Evolutionary conservation across 768 basidiomycete genomes (phyloP), one percentile per base, ranked within the genome.

Genomic region (Sporobolomyces pararoseus): DNA sequence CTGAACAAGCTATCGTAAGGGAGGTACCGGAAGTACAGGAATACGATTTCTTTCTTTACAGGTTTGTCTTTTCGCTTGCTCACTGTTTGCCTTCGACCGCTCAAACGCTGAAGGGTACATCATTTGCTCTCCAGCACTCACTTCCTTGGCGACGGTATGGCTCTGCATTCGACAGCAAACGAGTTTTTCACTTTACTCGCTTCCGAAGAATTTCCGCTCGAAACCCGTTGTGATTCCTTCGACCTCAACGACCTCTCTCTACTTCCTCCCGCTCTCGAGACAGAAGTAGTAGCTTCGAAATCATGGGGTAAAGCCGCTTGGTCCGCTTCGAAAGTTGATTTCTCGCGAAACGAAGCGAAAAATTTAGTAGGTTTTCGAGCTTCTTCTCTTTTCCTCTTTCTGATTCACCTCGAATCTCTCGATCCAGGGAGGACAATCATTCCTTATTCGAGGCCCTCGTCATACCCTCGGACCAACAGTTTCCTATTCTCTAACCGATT

Each of bases 101-200:
- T 12, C 46, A 47, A 13, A 7, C n/a, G n/a, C n/a, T n/a, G n/a
- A n/a, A 47, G 35, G 3, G 10, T 10, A 5, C 19, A 23, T 39
- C 35, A 21, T 57, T 25, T 21, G n/a, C 10, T n/a, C 6, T 16
- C 87, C 72, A 86, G 88, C 5, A 85, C 88, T 10, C 91, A 93
- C 77, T 91, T 88, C 78, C 78, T 91, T 54, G 90, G 89, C 25
- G 91, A 93, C 77, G 91, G 91, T 27, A 90, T 91, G 87, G 88
- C 89, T 2, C 82, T 91, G 23, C 89, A 91, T 79, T 83, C 85
- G 68, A 88, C 88, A 70, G 89, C 88, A 31, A 89, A 90, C 78
- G 88, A 91, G 73, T 86, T 91, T 76, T 88, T 91, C 77, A 78
- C 80, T 23, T 80, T 91, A 4, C 80, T 91, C 47, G 58, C 29